These are phyloP conservation scores for Ophiostoma australiae DNA, from an alignment of 2,329 filamentous ascomycete genomes.

Conservation along the genomic window DNA sequence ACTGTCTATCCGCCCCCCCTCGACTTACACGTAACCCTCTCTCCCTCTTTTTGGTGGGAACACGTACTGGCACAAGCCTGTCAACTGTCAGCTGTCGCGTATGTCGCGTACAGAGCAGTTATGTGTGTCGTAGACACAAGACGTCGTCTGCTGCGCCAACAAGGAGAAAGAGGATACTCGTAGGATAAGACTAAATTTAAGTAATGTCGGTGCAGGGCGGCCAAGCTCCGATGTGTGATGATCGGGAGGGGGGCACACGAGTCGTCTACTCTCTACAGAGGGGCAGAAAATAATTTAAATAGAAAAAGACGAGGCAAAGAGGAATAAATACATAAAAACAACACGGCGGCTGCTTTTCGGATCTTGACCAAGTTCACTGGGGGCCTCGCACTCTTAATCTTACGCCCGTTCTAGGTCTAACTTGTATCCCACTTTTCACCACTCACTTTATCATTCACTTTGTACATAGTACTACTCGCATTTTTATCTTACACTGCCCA, in stretches of 20 bases:
- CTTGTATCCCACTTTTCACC: not conserved
- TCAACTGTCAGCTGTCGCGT: not conserved
- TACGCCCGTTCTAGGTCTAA: not conserved
- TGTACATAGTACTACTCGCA: not conserved
- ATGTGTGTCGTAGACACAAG: not conserved
- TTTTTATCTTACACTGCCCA: not conserved
- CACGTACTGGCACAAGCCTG: not conserved
- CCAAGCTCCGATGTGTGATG: not conserved
- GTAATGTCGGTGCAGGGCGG: slow-evolving; percentile 6
- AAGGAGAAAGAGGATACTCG: not conserved
- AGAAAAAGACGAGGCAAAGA: not conserved
- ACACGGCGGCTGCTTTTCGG: not conserved
- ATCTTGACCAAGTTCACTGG: not conserved
- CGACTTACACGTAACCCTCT: slow-evolving; percentile 12
- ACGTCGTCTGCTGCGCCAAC: slow-evolving; percentile 7
- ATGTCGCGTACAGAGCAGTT: not conserved
- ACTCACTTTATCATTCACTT: not conserved
- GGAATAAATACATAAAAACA: not conserved
- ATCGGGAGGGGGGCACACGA: not conserved
- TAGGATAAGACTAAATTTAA: slow-evolving; percentile 13
- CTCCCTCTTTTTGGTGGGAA: not conserved
- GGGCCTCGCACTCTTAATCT: not conserved
- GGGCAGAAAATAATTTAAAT: not conserved
- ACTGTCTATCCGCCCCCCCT: not conserved
- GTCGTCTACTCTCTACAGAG: not conserved